phyloP scores from a whole-genome alignment of 495 filamentous ascomycete species.

The Talaromyces borbonicus region DNA sequence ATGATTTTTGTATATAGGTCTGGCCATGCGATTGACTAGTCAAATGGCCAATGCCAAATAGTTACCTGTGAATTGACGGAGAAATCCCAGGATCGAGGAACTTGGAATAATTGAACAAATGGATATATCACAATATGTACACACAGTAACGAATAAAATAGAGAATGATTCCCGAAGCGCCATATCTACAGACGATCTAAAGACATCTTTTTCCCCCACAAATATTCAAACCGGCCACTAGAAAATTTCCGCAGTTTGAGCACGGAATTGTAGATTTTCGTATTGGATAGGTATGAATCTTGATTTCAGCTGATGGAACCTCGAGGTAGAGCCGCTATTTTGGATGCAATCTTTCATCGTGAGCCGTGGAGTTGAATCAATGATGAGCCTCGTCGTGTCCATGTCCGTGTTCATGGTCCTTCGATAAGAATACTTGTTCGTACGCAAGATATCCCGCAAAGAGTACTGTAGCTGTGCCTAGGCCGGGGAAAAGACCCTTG shows the following conservation, averaged over 20 bases:
- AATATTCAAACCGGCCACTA: no score
- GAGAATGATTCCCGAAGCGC: conserved; percentile 7
- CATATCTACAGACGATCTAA: conserved; percentile 7
- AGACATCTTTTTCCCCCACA: background rate
- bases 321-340: background rate
- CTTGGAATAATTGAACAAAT: background rate
- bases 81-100: no score
- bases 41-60: no score
- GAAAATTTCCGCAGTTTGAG: no score
- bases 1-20: no score
- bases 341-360: background rate
- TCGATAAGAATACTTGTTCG: conserved; percentile 76
- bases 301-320: background rate
- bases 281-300: background rate
- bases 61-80: no score
- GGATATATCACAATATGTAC: conserved; percentile 7
- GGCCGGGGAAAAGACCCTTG: conserved; percentile 71
- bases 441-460: conserved; percentile 83
- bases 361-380: conserved; percentile 13
- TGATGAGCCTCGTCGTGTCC: conserved; percentile 40
- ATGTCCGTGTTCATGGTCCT: conserved; percentile 47
- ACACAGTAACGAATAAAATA: conserved; percentile 3
- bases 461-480: conserved; percentile 84
- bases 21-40: no score
- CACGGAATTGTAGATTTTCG: no score